Evolutionary conservation across 2,329 filamentous ascomycete species (phyloP), one percentile per base, ranked within the genome.

Genomic region (Epichloe typhina): DNA sequence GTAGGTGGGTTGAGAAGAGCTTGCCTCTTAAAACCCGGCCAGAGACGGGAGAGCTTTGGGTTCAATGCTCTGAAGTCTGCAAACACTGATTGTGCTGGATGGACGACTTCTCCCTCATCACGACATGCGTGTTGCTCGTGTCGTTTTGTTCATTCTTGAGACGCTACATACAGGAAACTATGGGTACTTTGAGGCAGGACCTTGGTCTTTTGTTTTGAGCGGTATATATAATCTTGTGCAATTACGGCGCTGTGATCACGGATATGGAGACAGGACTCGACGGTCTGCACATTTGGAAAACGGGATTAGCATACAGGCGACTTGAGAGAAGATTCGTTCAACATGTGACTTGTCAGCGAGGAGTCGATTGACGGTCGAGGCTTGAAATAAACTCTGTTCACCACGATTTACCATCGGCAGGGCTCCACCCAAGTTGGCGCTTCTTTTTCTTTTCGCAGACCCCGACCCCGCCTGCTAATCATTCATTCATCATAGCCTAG

Each of bases 311-410:
- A 43, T 52, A 42, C n/a, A 39, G 13, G 35, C 40, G 13, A 33
- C 15, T 17, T 15, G 21, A 26, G 15, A 38, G 47, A n/a, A 31
- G 31, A 38, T 11, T n/a, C 21, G 38, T 41, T 48, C 26, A 37
- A 41, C 46, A 47, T 35, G 52, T 45, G 43, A 53, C 49, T 47
- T 54, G 52, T 51, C 45, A 53, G 52, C 49, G 45, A 49, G 52
- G 51, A 55, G 54, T 53, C 53, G 21, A 49, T 31, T 8, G 40
- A 40, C 23, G 19, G 21, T 43, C n/a, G 39, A n/a, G 11, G 31
- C 31, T 31, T 26, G 40, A 42, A 21, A 19, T 23, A 42, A 21
- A 42, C 3, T 11, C 31, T 11, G 9, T 11, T 31, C 8, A 31
- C 8, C 31, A 31, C 12, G 40, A 26, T 31, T 31, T 9, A 31